Percentiles rank a stretch among this genome's conserved stretches.
Conservation (phyloP, 768 basidiomycete species). For the Tubosaeta sp. region DNA sequence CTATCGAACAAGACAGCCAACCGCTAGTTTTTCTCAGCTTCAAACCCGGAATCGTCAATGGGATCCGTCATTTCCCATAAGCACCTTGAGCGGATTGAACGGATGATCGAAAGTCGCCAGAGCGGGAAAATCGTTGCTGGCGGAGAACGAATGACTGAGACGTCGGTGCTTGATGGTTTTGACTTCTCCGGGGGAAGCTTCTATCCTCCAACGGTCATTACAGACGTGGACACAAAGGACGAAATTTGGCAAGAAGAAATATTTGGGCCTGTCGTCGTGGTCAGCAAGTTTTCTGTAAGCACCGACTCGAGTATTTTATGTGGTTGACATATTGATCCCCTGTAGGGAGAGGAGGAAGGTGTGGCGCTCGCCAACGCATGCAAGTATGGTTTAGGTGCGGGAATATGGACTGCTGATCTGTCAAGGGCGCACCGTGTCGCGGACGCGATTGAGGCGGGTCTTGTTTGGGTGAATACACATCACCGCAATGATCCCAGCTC, state of each 20-base stretch:
- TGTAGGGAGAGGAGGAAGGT: conserved; percentile 60
- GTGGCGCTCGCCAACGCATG: conserved; percentile 66
- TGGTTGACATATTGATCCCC: not conserved
- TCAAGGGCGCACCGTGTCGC: conserved; percentile 75
- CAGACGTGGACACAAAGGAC: conserved; percentile 51
- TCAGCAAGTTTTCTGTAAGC: conserved; percentile 49
- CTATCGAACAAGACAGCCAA: not conserved
- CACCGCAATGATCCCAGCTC: conserved; percentile 88
- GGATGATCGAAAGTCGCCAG: conserved; percentile 45
- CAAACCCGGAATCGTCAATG: conserved; percentile 69
- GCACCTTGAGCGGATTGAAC: conserved; percentile 63
- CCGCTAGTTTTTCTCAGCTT: conserved; percentile 42
- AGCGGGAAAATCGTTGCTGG: conserved; percentile 54
- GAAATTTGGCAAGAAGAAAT: conserved; percentile 80
- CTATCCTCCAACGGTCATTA: conserved; percentile 76
- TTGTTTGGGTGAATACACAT: conserved; percentile 88
- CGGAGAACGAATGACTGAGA: conserved; percentile 59
- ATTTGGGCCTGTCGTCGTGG: conserved; percentile 81
- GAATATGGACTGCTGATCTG: conserved; percentile 74
- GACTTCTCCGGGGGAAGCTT: conserved; percentile 71
- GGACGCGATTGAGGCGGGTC: conserved; percentile 62
- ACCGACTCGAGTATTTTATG: conserved; percentile 13
- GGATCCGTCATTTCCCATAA: conserved; percentile 69
- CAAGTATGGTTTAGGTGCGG: conserved; percentile 78
- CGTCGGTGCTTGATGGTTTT: conserved; percentile 63